These are phyloP conservation scores for Prunus kanzakura DNA, from an alignment of 306 rosid genomes.

Conservation along the genomic window DNA sequence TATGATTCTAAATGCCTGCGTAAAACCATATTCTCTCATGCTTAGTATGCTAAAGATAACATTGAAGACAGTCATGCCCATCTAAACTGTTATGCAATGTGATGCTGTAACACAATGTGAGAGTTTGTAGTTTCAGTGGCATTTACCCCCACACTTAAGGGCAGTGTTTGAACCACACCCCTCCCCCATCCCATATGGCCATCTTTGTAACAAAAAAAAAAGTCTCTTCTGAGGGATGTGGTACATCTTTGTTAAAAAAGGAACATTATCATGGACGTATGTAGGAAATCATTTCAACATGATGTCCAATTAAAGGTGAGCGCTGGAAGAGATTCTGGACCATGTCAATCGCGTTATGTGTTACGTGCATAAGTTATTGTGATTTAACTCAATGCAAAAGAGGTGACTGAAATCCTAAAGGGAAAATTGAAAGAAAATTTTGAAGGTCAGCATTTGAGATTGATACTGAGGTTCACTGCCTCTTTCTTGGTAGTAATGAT, in stretches of 20 bases:
- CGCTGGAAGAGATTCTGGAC: background rate
- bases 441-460: background rate
- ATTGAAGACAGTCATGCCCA: background rate
- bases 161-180: background rate
- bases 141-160: too few species aligned
- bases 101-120: background rate
- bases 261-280: background rate
- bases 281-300: background rate
- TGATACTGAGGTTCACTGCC: background rate
- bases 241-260: background rate
- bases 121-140: background rate
- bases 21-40: background rate
- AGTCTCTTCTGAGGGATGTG: background rate
- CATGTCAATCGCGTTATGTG: background rate
- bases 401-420: background rate
- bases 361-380: background rate
- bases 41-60: background rate
- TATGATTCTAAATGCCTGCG: background rate
- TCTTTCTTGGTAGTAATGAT: background rate
- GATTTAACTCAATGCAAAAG: background rate
- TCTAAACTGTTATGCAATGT: background rate
- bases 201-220: background rate
- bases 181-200: background rate
- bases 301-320: background rate
- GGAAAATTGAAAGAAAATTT: background rate